Evolutionary conservation across 139 green algal genomes (phyloP).

Genomic region (Edaphochlamys debaryana): DNA sequence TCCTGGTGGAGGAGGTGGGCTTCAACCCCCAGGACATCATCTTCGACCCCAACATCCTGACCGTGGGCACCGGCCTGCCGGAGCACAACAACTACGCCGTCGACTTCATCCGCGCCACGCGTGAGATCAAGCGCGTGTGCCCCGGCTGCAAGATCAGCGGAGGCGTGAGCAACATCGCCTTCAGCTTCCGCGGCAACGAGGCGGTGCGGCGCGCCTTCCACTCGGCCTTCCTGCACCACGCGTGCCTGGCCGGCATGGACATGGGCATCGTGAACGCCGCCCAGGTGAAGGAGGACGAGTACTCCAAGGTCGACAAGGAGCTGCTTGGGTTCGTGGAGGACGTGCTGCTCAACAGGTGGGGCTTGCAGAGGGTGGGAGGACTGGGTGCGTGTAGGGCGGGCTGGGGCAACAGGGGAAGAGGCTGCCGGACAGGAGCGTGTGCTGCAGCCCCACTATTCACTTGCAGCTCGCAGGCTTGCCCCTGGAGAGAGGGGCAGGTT

Average conservation of each 20-base stretch:
- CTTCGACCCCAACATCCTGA: slow-evolving; percentile 99
- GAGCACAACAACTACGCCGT: slow-evolving; percentile 99
- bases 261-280: slow-evolving; percentile 99
- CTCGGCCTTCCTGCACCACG: slow-evolving; percentile 94
- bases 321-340: slow-evolving; percentile 97
- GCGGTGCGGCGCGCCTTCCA: slow-evolving; percentile 94
- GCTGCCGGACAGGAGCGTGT: background rate
- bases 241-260: slow-evolving; percentile 96
- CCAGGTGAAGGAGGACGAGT: slow-evolving; percentile 94
- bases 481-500: too few species aligned
- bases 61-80: slow-evolving; percentile 93
- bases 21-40: slow-evolving; percentile 98
- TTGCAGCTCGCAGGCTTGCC: too few species aligned
- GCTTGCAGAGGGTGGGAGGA: too few species aligned
- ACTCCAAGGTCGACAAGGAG: slow-evolving; percentile 98
- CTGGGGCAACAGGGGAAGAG: too few species aligned
- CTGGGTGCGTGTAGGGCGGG: background rate
- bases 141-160: slow-evolving; percentile 95
- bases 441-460: too few species aligned
- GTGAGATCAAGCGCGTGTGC: slow-evolving; percentile 95
- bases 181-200: slow-evolving; percentile 98
- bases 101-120: slow-evolving; percentile 95
- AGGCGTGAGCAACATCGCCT: slow-evolving; percentile 98
- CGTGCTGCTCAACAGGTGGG: slow-evolving; percentile 93
- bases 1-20: slow-evolving; percentile 95